Evolutionary conservation across 495 filamentous ascomycete genomes (phyloP).

Genomic region (Xanthoparmelia taractica): DNA sequence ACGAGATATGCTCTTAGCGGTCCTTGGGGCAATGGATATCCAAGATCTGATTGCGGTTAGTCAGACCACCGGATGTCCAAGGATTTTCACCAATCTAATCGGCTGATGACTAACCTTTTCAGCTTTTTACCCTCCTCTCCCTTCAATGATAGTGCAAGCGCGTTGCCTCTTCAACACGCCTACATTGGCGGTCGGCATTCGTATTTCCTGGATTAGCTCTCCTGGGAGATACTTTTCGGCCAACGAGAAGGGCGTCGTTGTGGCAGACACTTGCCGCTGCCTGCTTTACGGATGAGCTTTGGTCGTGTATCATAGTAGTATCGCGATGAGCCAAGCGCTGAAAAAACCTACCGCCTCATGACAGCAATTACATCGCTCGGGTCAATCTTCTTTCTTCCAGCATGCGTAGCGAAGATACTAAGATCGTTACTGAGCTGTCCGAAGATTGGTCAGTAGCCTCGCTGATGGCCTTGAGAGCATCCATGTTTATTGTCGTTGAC

Average conservation of each 20-base stretch:
- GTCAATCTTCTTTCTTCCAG: conserved; percentile 74
- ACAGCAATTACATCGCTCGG: conserved; percentile 74
- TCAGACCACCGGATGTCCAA: not conserved
- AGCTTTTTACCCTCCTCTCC: conserved; percentile 30
- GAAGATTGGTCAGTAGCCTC: conserved; percentile 81
- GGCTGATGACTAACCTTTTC: conserved; percentile 42
- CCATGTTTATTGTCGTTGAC: conserved; percentile 60
- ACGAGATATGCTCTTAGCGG: too few species aligned
- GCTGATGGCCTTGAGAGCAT: conserved; percentile 63
- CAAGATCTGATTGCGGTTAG: not conserved
- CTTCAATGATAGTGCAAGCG: conserved; percentile 29
- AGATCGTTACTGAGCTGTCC: conserved; percentile 76
- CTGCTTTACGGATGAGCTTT: conserved; percentile 42
- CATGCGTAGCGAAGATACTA: conserved; percentile 70
- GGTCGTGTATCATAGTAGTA: not conserved
- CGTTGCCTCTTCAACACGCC: conserved; percentile 17
- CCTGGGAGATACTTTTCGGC: conserved; percentile 74
- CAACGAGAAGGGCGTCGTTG: conserved; percentile 72
- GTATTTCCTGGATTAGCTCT: conserved; percentile 73
- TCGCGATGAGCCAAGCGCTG: conserved; percentile 18
- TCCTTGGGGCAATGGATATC: too few species aligned
- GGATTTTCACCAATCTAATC: too few species aligned
- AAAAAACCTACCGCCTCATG: conserved; percentile 64
- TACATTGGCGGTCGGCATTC: conserved; percentile 53
- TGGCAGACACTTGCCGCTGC: conserved; percentile 66